Percentiles rank a stretch among this genome's conserved stretches.
phyloP scores from a whole-genome alignment of 2,329 filamentous ascomycete genomes.

The Cytospora mali region DNA sequence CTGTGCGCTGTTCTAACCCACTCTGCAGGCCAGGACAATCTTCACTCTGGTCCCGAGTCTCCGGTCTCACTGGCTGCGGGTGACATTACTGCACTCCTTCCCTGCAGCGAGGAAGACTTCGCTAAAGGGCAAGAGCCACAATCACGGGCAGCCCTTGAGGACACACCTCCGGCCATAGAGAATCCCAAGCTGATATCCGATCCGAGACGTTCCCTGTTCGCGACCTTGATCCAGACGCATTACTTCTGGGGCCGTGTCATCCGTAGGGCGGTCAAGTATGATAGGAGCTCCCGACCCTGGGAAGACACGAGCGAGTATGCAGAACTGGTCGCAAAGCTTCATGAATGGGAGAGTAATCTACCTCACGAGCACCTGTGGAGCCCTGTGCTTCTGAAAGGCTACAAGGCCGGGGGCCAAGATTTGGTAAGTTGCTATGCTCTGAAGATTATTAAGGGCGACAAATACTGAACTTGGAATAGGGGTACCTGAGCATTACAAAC shows the following conservation, averaged over 20 bases:
- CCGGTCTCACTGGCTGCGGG: slow-evolving; percentile 54
- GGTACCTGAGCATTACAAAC: slow-evolving; percentile 59
- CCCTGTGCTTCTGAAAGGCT: slow-evolving; percentile 43
- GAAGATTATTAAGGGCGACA: not conserved
- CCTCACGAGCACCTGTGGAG: slow-evolving; percentile 54
- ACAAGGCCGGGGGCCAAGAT: slow-evolving; percentile 53
- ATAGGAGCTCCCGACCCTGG: slow-evolving; percentile 49
- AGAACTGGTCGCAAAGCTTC: slow-evolving; percentile 45
- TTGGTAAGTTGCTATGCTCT: slow-evolving; percentile 41
- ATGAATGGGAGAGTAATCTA: slow-evolving; percentile 52
- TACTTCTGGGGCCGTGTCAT: slow-evolving; percentile 57
- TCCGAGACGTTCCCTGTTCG: slow-evolving; percentile 54
- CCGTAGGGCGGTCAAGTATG: slow-evolving; percentile 50
- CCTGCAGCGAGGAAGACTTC: slow-evolving; percentile 56
- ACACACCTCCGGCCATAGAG: slow-evolving; percentile 52
- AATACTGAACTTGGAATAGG: slow-evolving; percentile 38
- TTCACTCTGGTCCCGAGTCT: slow-evolving; percentile 55
- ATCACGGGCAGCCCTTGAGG: slow-evolving; percentile 56
- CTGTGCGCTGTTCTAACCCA: not conserved
- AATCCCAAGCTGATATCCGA: slow-evolving; percentile 48
- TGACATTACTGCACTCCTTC: slow-evolving; percentile 58
- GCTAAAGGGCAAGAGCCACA: slow-evolving; percentile 49
- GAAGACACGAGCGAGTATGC: slow-evolving; percentile 52
- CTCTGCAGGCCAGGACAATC: slow-evolving; percentile 52
- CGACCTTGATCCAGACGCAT: slow-evolving; percentile 57